Percentiles rank a stretch among this genome's conserved stretches.
Conservation (phyloP, 2,329 filamentous ascomycete species). For the Rosellinia necatrix region DNA sequence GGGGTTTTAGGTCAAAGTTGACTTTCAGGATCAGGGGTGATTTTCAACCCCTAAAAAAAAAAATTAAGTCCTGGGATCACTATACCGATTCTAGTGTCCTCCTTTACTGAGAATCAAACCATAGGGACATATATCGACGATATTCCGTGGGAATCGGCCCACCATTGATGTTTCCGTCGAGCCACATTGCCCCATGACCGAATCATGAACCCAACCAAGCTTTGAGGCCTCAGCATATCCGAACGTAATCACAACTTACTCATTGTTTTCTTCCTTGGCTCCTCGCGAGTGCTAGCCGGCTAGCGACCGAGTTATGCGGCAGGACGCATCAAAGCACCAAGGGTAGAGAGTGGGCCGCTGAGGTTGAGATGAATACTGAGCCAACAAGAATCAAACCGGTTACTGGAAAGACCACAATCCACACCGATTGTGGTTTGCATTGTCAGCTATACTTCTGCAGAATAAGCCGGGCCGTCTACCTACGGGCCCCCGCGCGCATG, state of each 20-base stretch:
- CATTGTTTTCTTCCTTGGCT: background rate
- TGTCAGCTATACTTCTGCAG: background rate
- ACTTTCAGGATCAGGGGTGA: background rate
- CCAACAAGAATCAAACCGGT: constrained; percentile 1
- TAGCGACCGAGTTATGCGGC: constrained; percentile 24
- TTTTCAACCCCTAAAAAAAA: too few species aligned
- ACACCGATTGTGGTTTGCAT: constrained; percentile 5
- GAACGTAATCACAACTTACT: constrained; percentile 5
- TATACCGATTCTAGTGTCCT: background rate
- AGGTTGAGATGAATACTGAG: background rate
- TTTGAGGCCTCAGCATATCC: constrained; percentile 13
- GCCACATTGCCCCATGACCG: background rate
- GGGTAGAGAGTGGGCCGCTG: constrained; percentile 16
- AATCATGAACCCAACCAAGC: constrained; percentile 2
- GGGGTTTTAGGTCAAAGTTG: constrained; percentile 5
- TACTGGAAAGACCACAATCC: constrained; percentile 4
- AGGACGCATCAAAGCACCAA: constrained; percentile 16
- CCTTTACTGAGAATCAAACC: background rate
- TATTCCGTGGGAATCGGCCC: background rate
- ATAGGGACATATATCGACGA: constrained; percentile 6
- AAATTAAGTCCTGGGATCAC: background rate
- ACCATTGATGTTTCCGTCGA: constrained; percentile 2
- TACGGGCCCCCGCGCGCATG: constrained; percentile 1
- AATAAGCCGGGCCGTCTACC: constrained; percentile 13
- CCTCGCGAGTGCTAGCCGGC: constrained; percentile 14